These are phyloP conservation scores for Rhododendron henanense DNA, from an alignment of 148 eudicot species.

Conservation along the genomic window DNA sequence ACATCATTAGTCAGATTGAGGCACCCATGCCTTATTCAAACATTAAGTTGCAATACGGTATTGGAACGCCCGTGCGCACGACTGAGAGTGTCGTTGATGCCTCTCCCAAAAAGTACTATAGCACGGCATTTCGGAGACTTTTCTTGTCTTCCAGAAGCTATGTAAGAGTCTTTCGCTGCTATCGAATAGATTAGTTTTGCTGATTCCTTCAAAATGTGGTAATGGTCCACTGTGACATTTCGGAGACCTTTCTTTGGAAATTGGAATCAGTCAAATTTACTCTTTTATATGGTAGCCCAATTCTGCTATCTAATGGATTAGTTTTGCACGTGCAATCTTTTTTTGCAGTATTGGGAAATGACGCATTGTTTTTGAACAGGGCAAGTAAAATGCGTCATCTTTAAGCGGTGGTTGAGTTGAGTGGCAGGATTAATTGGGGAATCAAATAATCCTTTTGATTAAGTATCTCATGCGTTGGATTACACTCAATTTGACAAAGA, in stretches of 20 bases:
- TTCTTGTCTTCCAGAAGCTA: not conserved
- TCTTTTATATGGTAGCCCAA: not conserved
- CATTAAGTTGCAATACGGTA: no score
- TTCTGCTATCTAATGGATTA: not conserved
- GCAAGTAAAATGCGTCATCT: not conserved
- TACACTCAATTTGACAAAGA: not conserved
- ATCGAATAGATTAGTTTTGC: not conserved
- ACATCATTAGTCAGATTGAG: no score
- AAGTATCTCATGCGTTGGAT: not conserved
- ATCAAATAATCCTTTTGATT: not conserved
- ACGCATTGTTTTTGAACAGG: not conserved
- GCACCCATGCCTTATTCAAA: no score
- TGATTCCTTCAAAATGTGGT: not conserved
- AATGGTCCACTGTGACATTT: not conserved
- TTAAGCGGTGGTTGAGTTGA: not conserved
- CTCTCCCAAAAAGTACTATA: not conserved
- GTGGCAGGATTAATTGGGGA: not conserved
- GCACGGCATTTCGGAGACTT: not conserved
- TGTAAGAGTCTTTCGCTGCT: not conserved
- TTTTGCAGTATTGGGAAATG: not conserved
- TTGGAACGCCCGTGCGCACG: not conserved
- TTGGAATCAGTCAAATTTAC: not conserved
- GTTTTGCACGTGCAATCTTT: not conserved
- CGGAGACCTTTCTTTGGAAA: not conserved
- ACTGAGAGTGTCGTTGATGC: not conserved